Base-by-base conservation (phyloP, 495 filamentous ascomycete species). In the Xylaria bambusicola region DNA sequence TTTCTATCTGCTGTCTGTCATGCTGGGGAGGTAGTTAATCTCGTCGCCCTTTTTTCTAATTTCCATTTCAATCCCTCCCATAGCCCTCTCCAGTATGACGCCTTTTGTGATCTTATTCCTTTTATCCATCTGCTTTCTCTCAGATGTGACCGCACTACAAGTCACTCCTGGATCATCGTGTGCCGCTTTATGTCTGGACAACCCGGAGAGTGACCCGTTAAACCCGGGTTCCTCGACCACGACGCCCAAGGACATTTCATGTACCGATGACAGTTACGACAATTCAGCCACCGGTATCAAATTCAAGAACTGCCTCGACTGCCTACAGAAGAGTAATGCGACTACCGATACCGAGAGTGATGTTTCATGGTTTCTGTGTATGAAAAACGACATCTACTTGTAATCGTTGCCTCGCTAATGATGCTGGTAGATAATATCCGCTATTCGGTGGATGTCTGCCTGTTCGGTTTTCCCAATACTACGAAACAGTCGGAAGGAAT, bases 261-360 rank as follows among this genome's bases (percentile, higher is more conserved):
- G 86, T 65, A 54, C 76, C 41, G 84, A 88, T 66, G 47, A 61
- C 2, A 69, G 75, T 4, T 88, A 77, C 62, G 72, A 71, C 15
- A 66, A 62, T 9, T 75, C 77, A 1, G 52, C 58, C 0, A 71
- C 64, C 9, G 86, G 85, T 1, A 71, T 66, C 24, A 71, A 73
- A 44, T 89, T 86, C 61, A 67, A 86, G 62, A 70, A 75, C 7
- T 89, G 86, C 52, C 52, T 87, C 24, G 69, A 73, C n/a, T 89
- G 86, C 58, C 67, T 84, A 51, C 71, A 87, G 61, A 66, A 77
- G n/a, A 88, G 85, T 55, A 72, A 73, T 6, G 82, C 77, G 56
- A 60, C 74, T 15, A 80, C 83, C 68, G 61, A 70, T 0, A 41
- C 48, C 13, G 77, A 84, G 66, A 78, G 78, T 4, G 85, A 89